Evolutionary conservation across 148 eudicot species (phyloP).

Genomic region (Arbutus unedo): DNA sequence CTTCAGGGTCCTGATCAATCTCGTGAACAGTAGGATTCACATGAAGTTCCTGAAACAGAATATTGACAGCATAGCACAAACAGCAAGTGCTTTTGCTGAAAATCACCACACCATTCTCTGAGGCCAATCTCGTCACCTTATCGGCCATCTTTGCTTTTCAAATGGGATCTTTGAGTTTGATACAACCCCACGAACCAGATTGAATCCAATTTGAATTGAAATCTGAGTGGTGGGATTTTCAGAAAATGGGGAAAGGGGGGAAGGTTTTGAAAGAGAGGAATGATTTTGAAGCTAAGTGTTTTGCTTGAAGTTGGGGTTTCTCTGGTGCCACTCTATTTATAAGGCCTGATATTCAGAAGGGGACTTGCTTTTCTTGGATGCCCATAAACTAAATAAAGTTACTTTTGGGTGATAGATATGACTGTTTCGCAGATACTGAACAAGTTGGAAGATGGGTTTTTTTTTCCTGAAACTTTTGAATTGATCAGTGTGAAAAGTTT

Average conservation of each 20-base stretch:
- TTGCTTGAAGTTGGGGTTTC: background rate
- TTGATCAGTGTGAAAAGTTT: background rate
- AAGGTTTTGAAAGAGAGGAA: background rate
- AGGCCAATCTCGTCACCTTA: slow-evolving; percentile 51
- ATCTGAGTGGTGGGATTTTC: background rate
- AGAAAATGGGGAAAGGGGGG: background rate
- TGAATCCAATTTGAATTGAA: background rate
- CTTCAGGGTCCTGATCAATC: slow-evolving; percentile 66
- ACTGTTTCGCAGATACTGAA: background rate
- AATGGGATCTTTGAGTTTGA: background rate
- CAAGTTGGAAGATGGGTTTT: background rate
- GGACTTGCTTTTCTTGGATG: background rate
- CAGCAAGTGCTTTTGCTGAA: slow-evolving; percentile 94
- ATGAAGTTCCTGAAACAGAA: slow-evolving; percentile 69
- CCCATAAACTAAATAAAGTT: background rate
- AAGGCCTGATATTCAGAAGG: background rate
- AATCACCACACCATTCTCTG: slow-evolving; percentile 77
- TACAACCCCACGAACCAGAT: background rate
- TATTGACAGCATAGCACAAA: slow-evolving; percentile 72
- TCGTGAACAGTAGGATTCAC: slow-evolving; percentile 61
- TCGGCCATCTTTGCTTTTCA: slow-evolving; percentile 39
- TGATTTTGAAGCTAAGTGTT: background rate
- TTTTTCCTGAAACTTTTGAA: background rate
- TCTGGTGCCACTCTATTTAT: background rate
- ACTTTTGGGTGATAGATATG: slow-evolving; percentile 3